Conservation (phyloP, 768 basidiomycete genomes). For the Candolleomyces efflorescens region DNA sequence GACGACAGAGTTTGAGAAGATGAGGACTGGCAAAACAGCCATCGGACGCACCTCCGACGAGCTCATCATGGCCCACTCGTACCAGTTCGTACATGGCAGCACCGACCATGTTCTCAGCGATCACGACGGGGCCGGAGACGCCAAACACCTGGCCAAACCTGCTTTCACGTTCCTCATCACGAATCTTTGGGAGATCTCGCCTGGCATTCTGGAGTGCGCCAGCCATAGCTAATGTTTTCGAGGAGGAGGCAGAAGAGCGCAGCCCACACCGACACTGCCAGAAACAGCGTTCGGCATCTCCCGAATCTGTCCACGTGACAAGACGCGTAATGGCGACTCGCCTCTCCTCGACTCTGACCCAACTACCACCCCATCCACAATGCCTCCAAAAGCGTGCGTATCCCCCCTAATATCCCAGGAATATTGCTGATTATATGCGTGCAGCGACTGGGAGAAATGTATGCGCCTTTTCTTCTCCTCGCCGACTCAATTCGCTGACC, state of each 20-base stretch:
- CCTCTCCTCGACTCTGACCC: constrained; percentile 14
- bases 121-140: constrained; percentile 97
- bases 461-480: constrained; percentile 17
- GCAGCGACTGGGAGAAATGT: constrained; percentile 99
- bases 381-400: constrained; percentile 95
- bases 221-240: constrained; percentile 73
- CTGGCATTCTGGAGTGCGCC: constrained; percentile 91
- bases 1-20: not conserved
- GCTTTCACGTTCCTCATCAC: constrained; percentile 87
- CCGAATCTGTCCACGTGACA: constrained; percentile 18
- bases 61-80: constrained; percentile 96
- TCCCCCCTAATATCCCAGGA: not conserved
- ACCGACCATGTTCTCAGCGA: constrained; percentile 93
- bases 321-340: constrained; percentile 28
- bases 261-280: not conserved
- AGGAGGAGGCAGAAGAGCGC: not conserved
- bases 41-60: constrained; percentile 80
- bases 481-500: not conserved
- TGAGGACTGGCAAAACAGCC: not conserved
- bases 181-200: constrained; percentile 80
- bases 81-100: constrained; percentile 98
- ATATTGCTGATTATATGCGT: constrained; percentile 10
- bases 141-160: constrained; percentile 87
- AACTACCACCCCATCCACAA: constrained; percentile 31
- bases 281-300: not conserved